A percentile compares a stretch with the other conserved stretches of the same genome.
Evolutionary conservation across 1,284 basidiomycete species (phyloP).

Genomic region (Salmacisia buchloeana): DNA sequence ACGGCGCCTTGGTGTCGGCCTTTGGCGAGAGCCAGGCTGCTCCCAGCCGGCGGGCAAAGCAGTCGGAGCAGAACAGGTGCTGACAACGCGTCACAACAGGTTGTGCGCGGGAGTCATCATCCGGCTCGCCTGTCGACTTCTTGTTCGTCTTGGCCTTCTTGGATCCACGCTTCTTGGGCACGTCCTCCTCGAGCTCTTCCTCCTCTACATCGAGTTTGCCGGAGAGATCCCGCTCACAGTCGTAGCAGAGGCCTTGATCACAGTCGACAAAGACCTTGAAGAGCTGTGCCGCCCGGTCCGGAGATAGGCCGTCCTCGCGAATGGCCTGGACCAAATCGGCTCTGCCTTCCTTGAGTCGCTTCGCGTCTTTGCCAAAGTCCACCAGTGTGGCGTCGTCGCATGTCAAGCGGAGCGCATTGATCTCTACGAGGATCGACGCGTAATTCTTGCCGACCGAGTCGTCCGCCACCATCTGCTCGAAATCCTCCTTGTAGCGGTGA

Average conservation of each 20-base stretch:
- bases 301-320: constrained; percentile 71
- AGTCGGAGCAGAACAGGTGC: constrained; percentile 65
- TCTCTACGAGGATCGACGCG: constrained; percentile 65
- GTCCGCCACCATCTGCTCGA: constrained; percentile 76
- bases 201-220: constrained; percentile 22
- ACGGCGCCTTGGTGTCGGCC: constrained; percentile 52
- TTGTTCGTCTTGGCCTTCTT: neutral
- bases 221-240: constrained; percentile 71
- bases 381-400: constrained; percentile 94
- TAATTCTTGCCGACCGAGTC: constrained; percentile 91
- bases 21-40: constrained; percentile 19
- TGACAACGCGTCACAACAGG: constrained; percentile 74
- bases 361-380: constrained; percentile 53
- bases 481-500: constrained; percentile 80
- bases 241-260: constrained; percentile 76
- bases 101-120: constrained; percentile 9
- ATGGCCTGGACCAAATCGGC: constrained; percentile 61
- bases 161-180: constrained; percentile 10
- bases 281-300: constrained; percentile 68
- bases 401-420: constrained; percentile 71
- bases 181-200: constrained; percentile 56
- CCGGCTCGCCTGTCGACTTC: neutral
- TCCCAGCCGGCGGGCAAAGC: constrained; percentile 47
- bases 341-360: constrained; percentile 53
- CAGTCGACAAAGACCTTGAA: constrained; percentile 76